phyloP scores from a whole-genome alignment of 73 alveolate species.

The Effrenium voratum region DNA sequence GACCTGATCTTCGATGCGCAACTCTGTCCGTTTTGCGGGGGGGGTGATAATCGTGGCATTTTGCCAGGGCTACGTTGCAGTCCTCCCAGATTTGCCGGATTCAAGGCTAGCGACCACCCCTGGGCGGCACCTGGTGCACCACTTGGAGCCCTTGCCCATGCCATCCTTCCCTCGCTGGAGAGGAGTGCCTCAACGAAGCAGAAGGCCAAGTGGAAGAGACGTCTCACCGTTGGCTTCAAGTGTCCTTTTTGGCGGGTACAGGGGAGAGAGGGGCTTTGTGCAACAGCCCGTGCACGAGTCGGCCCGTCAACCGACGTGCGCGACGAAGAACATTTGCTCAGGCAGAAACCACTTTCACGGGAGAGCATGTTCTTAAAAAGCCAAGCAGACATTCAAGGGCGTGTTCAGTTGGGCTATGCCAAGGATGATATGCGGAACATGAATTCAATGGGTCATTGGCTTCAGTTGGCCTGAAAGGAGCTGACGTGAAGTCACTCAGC shows the following conservation, averaged over 20 bases:
- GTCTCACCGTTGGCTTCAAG: too few species aligned
- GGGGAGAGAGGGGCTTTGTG: too few species aligned
- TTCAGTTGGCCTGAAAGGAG: neutral
- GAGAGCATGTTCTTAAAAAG: too few species aligned
- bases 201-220: too few species aligned
- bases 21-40: neutral
- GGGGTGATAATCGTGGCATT: neutral
- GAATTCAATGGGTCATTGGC: neutral
- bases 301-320: too few species aligned
- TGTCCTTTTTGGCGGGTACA: too few species aligned
- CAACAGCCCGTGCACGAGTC: too few species aligned
- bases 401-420: too few species aligned
- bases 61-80: neutral
- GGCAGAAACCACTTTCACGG: too few species aligned
- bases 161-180: constrained; percentile 30
- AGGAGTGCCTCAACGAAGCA: too few species aligned
- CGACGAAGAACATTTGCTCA: too few species aligned
- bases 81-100: neutral
- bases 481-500: constrained; percentile 20
- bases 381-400: too few species aligned
- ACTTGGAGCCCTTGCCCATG: constrained; percentile 24
- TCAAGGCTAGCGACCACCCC: constrained; percentile 16
- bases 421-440: neutral
- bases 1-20: neutral
- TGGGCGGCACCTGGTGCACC: constrained; percentile 46